These are phyloP conservation scores for Monosporascus sp. DNA, from an alignment of 2,329 filamentous ascomycete genomes.

Conservation along the genomic window DNA sequence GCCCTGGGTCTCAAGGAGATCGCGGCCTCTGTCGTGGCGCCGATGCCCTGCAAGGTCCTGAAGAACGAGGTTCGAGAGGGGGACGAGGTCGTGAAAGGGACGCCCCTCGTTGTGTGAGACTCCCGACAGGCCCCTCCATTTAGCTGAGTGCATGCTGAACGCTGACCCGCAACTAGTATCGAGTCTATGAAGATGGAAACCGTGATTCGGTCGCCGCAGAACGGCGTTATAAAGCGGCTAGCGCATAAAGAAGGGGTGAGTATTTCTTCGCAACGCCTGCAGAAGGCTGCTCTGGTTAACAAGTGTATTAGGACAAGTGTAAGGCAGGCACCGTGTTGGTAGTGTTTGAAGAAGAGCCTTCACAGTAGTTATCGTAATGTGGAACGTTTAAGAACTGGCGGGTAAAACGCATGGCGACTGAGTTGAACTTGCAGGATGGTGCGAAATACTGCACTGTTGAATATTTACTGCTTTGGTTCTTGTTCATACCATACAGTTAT, in stretches of 20 bases:
- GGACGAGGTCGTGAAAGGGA: conserved; percentile 75
- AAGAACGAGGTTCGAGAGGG: conserved; percentile 84
- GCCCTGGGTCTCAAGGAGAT: conserved; percentile 78
- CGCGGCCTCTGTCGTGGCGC: conserved; percentile 77
- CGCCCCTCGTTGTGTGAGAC: conserved; percentile 75
- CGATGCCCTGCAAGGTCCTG: conserved; percentile 96
- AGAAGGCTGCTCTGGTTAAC: conserved; percentile 12
- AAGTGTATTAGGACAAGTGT: conserved; percentile 59
- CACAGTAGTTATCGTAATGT: neutral
- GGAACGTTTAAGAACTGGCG: too few species aligned
- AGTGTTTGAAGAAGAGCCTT: conserved; percentile 56
- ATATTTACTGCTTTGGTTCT: too few species aligned
- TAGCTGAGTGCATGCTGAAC: conserved; percentile 6
- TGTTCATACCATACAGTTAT: too few species aligned
- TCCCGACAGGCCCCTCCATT: neutral
- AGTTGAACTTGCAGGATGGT: too few species aligned
- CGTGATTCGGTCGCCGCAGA: conserved; percentile 71
- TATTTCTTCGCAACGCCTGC: conserved; percentile 8
- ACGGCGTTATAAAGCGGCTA: conserved; percentile 65
- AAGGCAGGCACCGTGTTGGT: conserved; percentile 72
- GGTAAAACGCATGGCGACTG: too few species aligned
- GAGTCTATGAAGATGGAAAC: conserved; percentile 92
- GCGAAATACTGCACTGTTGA: too few species aligned
- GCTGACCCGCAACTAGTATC: conserved; percentile 43
- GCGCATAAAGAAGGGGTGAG: conserved; percentile 71